Evolutionary conservation across 306 rosid species (phyloP), one percentile per base, ranked within the genome.

Genomic region (Cicer arietinum): DNA sequence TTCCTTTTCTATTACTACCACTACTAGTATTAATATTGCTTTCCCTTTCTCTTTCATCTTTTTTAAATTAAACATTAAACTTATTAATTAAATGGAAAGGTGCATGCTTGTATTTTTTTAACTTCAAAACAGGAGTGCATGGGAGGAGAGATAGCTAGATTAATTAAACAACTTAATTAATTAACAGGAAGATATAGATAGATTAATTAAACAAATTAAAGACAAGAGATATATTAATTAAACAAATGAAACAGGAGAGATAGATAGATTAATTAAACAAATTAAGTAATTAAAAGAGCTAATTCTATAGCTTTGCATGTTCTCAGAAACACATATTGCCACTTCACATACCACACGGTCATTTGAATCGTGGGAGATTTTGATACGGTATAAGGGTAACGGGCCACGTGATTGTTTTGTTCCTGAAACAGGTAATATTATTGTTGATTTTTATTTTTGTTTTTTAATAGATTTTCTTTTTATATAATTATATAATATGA

Each of bases 371-470:
- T 43, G 53, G 9, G 37, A 51, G 40, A 10, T 16, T 43, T 43
- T 59, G 65, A 46, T 65, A 10, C 17, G 72, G 14, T n/a, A 0
- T 7, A 53, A 1, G 2, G 59, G 2, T 10, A 7, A 37, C 18
- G 7, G 5, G 69, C 6, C 45, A n/a, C 51, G 76, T 42, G 75
- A 52, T 52, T 71, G 44, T 25, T 22, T 41, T 53, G 2, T 5
- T 47, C 41, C 53, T 25, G 40, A 37, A 72, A 63, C 52, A 58
- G 80, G 65, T 42, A 61, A 59, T 22, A 57, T 39, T 57, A 60
- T 9, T 10, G 41, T 14, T 11, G 11, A 3, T 61, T 18, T 53
- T 53, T 17, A 8, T 18, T 53, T n/a, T 25, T 25, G 30, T 25
- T 25, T 25, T 25, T 22, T 22, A 1, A 1, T 1, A 1, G 25